Conservation (phyloP, 2,329 filamentous ascomycete species). For the Verruconis gallopava region DNA sequence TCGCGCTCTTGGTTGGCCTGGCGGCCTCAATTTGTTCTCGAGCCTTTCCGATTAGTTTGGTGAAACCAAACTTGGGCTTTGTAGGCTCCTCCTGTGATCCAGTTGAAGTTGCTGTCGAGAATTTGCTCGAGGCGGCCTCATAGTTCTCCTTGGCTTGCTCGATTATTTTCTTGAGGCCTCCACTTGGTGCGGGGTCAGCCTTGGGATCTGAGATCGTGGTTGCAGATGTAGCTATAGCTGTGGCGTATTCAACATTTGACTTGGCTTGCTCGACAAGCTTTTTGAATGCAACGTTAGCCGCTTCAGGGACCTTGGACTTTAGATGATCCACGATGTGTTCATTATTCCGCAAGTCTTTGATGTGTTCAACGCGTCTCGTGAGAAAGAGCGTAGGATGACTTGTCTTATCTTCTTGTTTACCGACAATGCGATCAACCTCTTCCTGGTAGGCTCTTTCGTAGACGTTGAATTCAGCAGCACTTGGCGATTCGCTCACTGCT, state of each 20-base stretch:
- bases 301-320: background rate
- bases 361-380: constrained; percentile 35
- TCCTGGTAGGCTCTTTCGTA: constrained; percentile 80
- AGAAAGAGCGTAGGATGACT: constrained; percentile 43
- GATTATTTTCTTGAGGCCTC: background rate
- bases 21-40: background rate
- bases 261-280: constrained; percentile 7
- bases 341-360: constrained; percentile 23
- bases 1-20: background rate
- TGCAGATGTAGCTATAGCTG: background rate
- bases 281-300: background rate
- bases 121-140: background rate
- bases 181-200: background rate
- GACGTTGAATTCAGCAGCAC: constrained; percentile 71
- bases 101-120: background rate
- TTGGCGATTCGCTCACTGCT: constrained; percentile 71
- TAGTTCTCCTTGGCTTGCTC: background rate
- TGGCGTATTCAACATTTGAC: constrained; percentile 3
- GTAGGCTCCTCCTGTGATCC: background rate
- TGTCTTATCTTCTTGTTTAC: constrained; percentile 23
- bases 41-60: background rate
- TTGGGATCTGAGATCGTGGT: too few species aligned
- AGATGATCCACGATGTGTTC: constrained; percentile 10
- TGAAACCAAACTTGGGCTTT: background rate
- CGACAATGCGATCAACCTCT: constrained; percentile 61